These are phyloP conservation scores for Thamnidium elegans DNA, from an alignment of 192 early-diverging fungal genomes.

Conservation along the genomic window DNA sequence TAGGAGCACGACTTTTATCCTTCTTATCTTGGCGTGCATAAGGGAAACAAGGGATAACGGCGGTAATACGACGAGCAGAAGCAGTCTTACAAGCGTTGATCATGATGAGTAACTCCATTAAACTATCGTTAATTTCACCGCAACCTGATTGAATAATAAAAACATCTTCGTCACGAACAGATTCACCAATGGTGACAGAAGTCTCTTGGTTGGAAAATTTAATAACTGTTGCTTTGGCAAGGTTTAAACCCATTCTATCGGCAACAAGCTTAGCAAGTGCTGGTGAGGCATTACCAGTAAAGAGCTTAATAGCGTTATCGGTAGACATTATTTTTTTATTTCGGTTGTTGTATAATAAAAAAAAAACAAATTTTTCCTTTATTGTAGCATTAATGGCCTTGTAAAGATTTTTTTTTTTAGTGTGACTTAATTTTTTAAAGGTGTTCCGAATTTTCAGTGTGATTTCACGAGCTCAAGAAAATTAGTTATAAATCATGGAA, in stretches of 20 bases:
- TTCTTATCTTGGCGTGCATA: slow-evolving; percentile 98
- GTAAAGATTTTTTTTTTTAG: no score
- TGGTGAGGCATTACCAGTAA: slow-evolving; percentile 93
- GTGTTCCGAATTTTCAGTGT: no score
- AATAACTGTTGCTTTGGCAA: slow-evolving; percentile 87
- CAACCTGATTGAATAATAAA: slow-evolving; percentile 96
- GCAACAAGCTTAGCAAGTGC: slow-evolving; percentile 89
- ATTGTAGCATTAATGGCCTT: not conserved
- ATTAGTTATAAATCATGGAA: no score
- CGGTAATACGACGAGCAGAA: slow-evolving; percentile 88
- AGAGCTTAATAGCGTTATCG: slow-evolving; percentile 93
- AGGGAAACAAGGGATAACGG: slow-evolving; percentile 95
- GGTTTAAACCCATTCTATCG: slow-evolving; percentile 84
- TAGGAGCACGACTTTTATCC: slow-evolving; percentile 94
- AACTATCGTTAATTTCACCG: slow-evolving; percentile 74
- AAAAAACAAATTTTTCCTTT: not conserved
- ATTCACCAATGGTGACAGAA: slow-evolving; percentile 63
- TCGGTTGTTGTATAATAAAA: no score
- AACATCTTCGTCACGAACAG: slow-evolving; percentile 94
- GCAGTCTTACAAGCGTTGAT: slow-evolving; percentile 91
- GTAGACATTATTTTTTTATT: slow-evolving; percentile 18
- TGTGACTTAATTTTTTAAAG: no score
- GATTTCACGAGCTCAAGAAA: no score
- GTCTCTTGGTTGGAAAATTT: slow-evolving; percentile 99
- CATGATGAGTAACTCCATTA: slow-evolving; percentile 99